Base-by-base conservation (phyloP, 2,329 filamentous ascomycete species). In the Shiraia bambusicola region DNA sequence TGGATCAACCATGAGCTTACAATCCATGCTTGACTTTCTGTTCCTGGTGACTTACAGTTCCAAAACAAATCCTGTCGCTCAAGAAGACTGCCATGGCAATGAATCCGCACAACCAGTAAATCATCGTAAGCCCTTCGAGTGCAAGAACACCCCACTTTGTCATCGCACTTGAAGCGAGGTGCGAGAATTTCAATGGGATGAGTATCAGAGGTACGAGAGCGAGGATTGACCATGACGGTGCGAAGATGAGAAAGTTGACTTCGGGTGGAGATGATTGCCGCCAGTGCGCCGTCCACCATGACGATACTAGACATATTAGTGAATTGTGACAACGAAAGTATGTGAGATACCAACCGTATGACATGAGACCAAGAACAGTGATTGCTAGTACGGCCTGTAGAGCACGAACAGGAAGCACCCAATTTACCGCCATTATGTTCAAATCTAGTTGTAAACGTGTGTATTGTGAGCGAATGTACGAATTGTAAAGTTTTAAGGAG, bases 91-190 rank as follows among this genome's bases (percentile, higher is more conserved):
- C 88, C 9, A 91, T 69, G 0, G 88, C 88, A 52, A 94, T 83
- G 58, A 89, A 86, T 6, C 88, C 89, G 1, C 86, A 84, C 62
- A 96, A 93, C 90, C 90, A 95, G 74, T 94, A 94, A 42, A 94
- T 76, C 71, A 86, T 84, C 8, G 88, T 93, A 16, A 93, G 53
- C 33, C 74, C 75, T 59, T 94, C 87, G 24, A 88, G 75, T 1
- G 59, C 82, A 13, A 91, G 73, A 12, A 89, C 79, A 0, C 49
- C 59, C 33, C 55, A 50, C 37, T 77, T 79, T 66, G 88, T 81
- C 56, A 83, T 83, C 9, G 82, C 57, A 16, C 73, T 72, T 3
- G 53, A 38, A 2, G 50, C 36, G 13, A 57, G 12, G 33, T 49
- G 47, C 2, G 47, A 45, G 56, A 82, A 73, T 69, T 82, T 83